phyloP scores from a whole-genome alignment of 768 basidiomycete genomes.

The Holtermanniella nyarrowii region DNA sequence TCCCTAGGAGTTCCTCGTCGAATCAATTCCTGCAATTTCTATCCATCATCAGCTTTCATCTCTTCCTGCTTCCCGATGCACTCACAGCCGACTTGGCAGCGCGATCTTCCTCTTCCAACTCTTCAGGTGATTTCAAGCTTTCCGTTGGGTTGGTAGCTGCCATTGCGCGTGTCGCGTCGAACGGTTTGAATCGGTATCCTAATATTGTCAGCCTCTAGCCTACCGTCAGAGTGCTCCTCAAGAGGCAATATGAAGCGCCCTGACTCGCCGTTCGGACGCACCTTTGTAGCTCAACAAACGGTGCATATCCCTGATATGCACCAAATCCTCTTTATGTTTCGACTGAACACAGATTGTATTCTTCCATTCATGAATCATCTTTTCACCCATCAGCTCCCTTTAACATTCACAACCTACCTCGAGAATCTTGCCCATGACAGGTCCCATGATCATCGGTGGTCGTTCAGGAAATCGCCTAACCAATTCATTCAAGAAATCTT shows the following conservation, averaged over 20 bases:
- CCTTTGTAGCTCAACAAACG: slow-evolving; percentile 88
- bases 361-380: slow-evolving; percentile 84
- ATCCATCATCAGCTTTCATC: neutral
- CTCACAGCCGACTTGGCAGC: slow-evolving; percentile 74
- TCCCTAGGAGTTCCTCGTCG: slow-evolving; percentile 91
- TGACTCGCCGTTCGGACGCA: slow-evolving; percentile 37
- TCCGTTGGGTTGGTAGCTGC: slow-evolving; percentile 42
- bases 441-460: slow-evolving; percentile 85
- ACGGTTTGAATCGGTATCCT: slow-evolving; percentile 46
- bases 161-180: slow-evolving; percentile 40
- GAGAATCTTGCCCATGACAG: slow-evolving; percentile 87
- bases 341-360: slow-evolving; percentile 79
- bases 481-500: slow-evolving; percentile 96
- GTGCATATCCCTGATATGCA: slow-evolving; percentile 97
- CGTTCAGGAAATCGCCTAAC: slow-evolving; percentile 96
- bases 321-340: slow-evolving; percentile 90
- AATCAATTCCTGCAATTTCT: slow-evolving; percentile 96
- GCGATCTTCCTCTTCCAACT: slow-evolving; percentile 90
- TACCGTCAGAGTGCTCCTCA: neutral
- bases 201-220: slow-evolving; percentile 2
- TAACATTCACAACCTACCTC: slow-evolving; percentile 44
- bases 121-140: slow-evolving; percentile 89
- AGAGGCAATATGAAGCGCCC: slow-evolving; percentile 1
- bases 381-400: neutral
- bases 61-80: neutral